phyloP scores from a whole-genome alignment of 768 basidiomycete species.

The Lactarius akahatsu region DNA sequence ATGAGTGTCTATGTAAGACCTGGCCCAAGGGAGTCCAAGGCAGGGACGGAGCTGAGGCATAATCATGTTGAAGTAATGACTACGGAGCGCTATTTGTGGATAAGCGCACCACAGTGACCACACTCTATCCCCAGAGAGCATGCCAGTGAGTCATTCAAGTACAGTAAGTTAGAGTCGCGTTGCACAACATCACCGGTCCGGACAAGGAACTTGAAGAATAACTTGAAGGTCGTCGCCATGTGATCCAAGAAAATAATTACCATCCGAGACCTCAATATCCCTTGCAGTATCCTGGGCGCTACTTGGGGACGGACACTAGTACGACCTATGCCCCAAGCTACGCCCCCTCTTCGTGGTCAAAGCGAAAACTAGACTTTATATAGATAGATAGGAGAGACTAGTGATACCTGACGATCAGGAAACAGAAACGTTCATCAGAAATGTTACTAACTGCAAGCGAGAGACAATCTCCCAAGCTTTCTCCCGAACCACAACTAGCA shows the following conservation, averaged over 20 bases:
- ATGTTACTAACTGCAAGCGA: neutral
- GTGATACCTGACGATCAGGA: neutral
- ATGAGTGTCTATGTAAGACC: neutral
- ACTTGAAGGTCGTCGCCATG: neutral
- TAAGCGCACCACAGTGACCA: neutral
- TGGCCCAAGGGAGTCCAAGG: neutral
- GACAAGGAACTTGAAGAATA: neutral
- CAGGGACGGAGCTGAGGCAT: neutral
- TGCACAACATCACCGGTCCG: neutral
- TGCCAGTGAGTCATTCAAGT: neutral
- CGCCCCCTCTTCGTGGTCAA: neutral
- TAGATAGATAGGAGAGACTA: neutral
- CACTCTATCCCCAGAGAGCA: neutral
- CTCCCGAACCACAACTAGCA: too few species aligned
- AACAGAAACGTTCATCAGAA: neutral
- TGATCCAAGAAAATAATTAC: neutral
- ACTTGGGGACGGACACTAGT: neutral
- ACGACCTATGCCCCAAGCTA: neutral
- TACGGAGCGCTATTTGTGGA: neutral
- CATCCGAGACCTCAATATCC: neutral
- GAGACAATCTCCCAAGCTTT: too few species aligned
- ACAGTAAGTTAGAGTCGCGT: neutral
- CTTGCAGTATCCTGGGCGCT: neutral
- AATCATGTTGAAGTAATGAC: neutral
- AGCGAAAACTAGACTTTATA: neutral